Conservation (phyloP, 1,139 yeast genomes). For the Yamadazyma atlantica region DNA sequence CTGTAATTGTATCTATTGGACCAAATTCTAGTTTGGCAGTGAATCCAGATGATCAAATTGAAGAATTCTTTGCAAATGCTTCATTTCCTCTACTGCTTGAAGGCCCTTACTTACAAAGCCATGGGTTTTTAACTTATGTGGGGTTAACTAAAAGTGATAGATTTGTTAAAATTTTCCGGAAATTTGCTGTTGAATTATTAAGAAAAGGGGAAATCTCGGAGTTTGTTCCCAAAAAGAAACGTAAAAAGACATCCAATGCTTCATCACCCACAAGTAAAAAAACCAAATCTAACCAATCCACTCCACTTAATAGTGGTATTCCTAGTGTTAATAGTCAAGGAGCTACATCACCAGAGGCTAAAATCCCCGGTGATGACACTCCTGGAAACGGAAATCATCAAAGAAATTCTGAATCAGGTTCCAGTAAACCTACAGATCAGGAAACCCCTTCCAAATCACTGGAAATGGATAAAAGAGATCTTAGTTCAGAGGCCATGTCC, state of each 20-base stretch:
- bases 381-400: background rate
- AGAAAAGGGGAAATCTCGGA: conserved; percentile 37
- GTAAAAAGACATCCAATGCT: conserved; percentile 5
- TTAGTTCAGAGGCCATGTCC: too few relatives aligned
- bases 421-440: too few relatives aligned
- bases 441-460: too few relatives aligned
- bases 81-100: conserved; percentile 37
- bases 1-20: conserved; percentile 36
- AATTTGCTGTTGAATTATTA: conserved; percentile 35
- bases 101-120: conserved; percentile 41
- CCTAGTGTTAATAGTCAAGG: conserved; percentile 3
- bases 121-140: conserved; percentile 43
- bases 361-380: background rate
- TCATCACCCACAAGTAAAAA: conserved; percentile 12
- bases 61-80: conserved; percentile 35
- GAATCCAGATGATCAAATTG: conserved; percentile 35
- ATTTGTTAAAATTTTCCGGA: conserved; percentile 38
- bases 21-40: conserved; percentile 38
- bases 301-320: conserved; percentile 6
- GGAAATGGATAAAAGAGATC: too few relatives aligned
- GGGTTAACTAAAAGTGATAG: conserved; percentile 47
- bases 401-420: too few relatives aligned
- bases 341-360: conserved; percentile 3
- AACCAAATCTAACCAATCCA: conserved; percentile 7
- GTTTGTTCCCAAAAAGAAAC: conserved; percentile 22